Evolutionary conservation across 306 rosid genomes (phyloP).

Genomic region (Prunus salicina): DNA sequence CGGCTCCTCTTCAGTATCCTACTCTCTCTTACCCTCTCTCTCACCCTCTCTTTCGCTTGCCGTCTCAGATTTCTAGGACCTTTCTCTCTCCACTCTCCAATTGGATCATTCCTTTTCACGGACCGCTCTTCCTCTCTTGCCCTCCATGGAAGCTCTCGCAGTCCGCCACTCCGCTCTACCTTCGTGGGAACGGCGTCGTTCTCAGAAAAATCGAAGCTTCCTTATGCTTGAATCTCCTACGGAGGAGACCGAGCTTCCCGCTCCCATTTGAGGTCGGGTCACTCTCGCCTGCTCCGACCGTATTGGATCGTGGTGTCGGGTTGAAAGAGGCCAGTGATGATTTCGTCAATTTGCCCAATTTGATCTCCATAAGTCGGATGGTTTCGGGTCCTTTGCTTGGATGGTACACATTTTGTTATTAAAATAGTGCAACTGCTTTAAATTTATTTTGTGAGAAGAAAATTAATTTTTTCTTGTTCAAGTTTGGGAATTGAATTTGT

Average conservation of each 20-base stretch:
- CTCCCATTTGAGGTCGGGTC: conserved; percentile 32
- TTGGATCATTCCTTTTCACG: conserved; percentile 43
- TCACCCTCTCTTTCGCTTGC: conserved; percentile 34
- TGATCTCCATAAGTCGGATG: conserved; percentile 62
- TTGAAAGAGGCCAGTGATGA: conserved; percentile 4
- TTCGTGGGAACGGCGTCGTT: conserved; percentile 49
- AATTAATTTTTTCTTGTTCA: neutral
- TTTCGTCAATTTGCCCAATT: conserved; percentile 63
- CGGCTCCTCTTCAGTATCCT: conserved; percentile 17
- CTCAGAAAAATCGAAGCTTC: conserved; percentile 49
- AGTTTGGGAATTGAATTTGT: conserved; percentile 1
- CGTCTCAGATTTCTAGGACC: conserved; percentile 24
- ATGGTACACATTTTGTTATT: conserved; percentile 40
- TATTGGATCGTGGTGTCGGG: conserved; percentile 35
- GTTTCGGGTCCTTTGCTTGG: conserved; percentile 87
- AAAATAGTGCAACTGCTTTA: neutral
- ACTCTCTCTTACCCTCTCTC: conserved; percentile 11
- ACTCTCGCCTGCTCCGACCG: conserved; percentile 7
- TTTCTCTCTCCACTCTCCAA: conserved; percentile 47
- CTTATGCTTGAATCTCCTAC: conserved; percentile 48
- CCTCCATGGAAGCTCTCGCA: conserved; percentile 95
- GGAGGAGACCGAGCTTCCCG: conserved; percentile 37
- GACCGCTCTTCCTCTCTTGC: conserved; percentile 71
- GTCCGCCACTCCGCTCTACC: conserved; percentile 80
- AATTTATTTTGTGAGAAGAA: neutral